Base-by-base conservation (phyloP, 1,284 basidiomycete species). In the Tilletia indica region DNA sequence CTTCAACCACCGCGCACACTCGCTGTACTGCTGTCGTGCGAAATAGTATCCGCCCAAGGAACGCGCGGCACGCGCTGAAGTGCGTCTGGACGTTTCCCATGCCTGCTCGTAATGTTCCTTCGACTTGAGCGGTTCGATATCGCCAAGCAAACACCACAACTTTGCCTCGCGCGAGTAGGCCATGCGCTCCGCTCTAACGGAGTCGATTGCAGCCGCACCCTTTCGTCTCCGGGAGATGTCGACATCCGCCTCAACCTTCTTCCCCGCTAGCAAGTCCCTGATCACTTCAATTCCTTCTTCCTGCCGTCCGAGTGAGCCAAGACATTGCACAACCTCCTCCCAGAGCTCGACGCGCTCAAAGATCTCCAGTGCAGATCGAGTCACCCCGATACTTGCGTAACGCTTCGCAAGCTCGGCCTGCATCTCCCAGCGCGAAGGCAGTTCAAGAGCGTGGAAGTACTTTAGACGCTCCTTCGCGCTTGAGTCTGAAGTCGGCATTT, bases 101-200 rank as follows among this genome's bases (percentile, higher is more conserved):
- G 95, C 96, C 45, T 86, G 89, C 71, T 88, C 87, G 84, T 97
- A 99, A 83, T 94, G 90, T 72, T 88, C 87, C 3, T 89, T 85
- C 0, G 91, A 88, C 73, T 89, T 80, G 25, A 87, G 85, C 0
- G 85, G 82, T 79, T 97, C 92, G 45, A 99, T 88, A 83, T 99
- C 97, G 4, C 96, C 97, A 16, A 98, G 87, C 3, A 98, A 86
- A 86, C 97, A 99, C 92, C 93, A 96, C 34, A 99, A 86, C 86
- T 98, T 98, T 6, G 94, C 93, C 83, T 92, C 90, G 49, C 95
- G 88, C 16, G 91, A 84, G 6, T 86, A 85, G 76, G 93, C 92
- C 74, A 92, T 86, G 49, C 84, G 84, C n/a, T 85, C 82, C 47
- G 85, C 83, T 70, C 88, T 86, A 31, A 87, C 86, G 21, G 86